A percentile compares a stretch with the other conserved stretches of the same genome.
phyloP scores from a whole-genome alignment of 331 rosid species.

The Stylosanthes scabra region DNA sequence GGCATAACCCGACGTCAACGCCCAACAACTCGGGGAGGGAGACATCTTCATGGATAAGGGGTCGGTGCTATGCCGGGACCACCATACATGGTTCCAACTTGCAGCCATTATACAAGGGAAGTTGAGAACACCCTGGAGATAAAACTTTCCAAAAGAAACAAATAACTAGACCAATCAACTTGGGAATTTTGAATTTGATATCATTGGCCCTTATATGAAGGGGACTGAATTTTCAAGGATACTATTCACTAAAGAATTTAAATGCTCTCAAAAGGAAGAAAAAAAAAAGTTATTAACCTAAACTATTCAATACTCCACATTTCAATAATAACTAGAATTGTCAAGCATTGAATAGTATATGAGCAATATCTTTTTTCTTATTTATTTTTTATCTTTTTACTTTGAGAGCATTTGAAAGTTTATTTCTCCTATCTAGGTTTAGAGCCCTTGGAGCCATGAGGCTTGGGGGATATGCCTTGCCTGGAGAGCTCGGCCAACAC shows the following conservation, averaged over 20 bases:
- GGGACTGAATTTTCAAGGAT: background rate
- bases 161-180: conserved; percentile 1
- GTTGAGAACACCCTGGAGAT: conserved; percentile 28
- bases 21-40: conserved; percentile 3
- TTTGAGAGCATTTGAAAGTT: background rate
- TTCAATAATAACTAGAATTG: background rate
- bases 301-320: background rate
- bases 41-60: conserved; percentile 20
- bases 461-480: conserved; percentile 76
- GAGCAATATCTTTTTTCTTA: background rate
- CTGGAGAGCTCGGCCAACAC: conserved; percentile 80
- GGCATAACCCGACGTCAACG: conserved; percentile 11
- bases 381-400: background rate
- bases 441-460: conserved; percentile 50
- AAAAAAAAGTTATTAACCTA: background rate
- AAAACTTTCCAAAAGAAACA: conserved; percentile 8
- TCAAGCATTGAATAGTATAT: background rate
- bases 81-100: conserved; percentile 34
- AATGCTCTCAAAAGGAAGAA: background rate
- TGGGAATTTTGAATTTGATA: background rate
- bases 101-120: conserved; percentile 22
- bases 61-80: conserved; percentile 30
- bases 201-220: background rate
- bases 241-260: background rate
- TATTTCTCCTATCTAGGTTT: conserved; percentile 2